These are phyloP conservation scores for Cicer chorassanicum DNA, from an alignment of 306 rosid species.

Conservation along the genomic window DNA sequence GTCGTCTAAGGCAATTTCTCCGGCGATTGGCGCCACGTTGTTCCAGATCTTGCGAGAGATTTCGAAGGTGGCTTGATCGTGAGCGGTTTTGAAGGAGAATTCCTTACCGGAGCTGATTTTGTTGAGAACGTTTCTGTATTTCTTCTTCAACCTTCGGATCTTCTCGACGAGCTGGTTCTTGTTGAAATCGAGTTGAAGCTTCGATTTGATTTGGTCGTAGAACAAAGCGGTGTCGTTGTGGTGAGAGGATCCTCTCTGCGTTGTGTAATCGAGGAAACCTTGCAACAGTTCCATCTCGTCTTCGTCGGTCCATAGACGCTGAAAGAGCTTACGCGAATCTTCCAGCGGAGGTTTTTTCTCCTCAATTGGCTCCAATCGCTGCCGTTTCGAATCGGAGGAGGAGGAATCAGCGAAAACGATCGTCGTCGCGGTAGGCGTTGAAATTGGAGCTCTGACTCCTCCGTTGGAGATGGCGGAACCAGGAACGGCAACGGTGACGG, in stretches of 20 bases:
- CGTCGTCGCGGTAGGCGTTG: conserved; percentile 41
- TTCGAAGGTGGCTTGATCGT: conserved; percentile 73
- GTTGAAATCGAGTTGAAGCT: conserved; percentile 68
- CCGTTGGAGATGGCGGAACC: conserved; percentile 46
- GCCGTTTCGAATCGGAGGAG: conserved; percentile 54
- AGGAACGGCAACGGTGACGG: conserved; percentile 55
- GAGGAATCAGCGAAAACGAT: conserved; percentile 37
- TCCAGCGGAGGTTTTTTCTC: conserved; percentile 61
- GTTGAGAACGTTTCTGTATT: conserved; percentile 56
- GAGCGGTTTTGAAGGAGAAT: conserved; percentile 65
- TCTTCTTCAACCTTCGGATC: conserved; percentile 77
- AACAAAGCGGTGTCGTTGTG: conserved; percentile 57
- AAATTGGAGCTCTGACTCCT: conserved; percentile 32
- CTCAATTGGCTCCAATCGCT: conserved; percentile 51
- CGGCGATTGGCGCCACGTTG: conserved; percentile 49
- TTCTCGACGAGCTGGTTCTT: conserved; percentile 73
- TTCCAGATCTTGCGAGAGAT: conserved; percentile 79
- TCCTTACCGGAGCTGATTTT: conserved; percentile 59
- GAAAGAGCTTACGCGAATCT: conserved; percentile 60
- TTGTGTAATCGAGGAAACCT: conserved; percentile 64
- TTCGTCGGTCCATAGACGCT: conserved; percentile 74
- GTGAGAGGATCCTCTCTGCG: conserved; percentile 50
- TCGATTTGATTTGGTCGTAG: conserved; percentile 60
- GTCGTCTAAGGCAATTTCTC: conserved; percentile 62
- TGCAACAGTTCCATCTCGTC: conserved; percentile 81